Evolutionary conservation across 2,329 filamentous ascomycete species (phyloP), one percentile per base, ranked within the genome.

Genomic region (Diaporthe australafricana): DNA sequence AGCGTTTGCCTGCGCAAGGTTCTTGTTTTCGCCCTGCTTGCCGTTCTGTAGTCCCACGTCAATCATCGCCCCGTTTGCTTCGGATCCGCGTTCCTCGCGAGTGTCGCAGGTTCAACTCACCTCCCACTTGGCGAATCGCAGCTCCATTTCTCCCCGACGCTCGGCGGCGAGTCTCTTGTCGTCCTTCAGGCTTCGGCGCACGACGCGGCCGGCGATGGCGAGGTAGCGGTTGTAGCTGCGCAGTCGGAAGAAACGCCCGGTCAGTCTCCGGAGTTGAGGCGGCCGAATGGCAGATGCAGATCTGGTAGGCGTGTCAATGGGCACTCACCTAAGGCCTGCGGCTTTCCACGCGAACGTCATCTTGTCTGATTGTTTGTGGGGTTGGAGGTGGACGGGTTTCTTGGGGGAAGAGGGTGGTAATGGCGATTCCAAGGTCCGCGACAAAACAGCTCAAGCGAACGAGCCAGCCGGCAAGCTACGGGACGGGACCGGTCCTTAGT

Each of bases 341-440:
- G 95, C 91, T 93, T 98, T 98, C 96, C 96, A 99, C 83, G 95
- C 94, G 88, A 95, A 96, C 87, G 93, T 89, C 96, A 98, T 99
- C 87, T 90, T 94, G 90, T 83, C 83, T 83, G 81, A 79, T 75
- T 69, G 70, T 57, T 56, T 56, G 68, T 80, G 77, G 77, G 73
- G 74, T 73, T 73, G 68, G 62, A 32, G 35, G 20, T 47, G 60
- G 25, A 40, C 38, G 38, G 48, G 22, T 55, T 50, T 55, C 38
- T 55, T 70, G 42, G 40, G 40, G 50, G 40, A 53, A 35, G 56
- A 60, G 17, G 69, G 38, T 68, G 55, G 47, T 55, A n/a, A 52
- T 47, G 50, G 66, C 70, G 48, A 65, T 53, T 72, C n/a, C 47
- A 50, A 67, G 25, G 56, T 63, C 27, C 60, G 65, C 60, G 68